Evolutionary conservation across 169 alveolate genomes (phyloP), one percentile per base, ranked within the genome.

Genomic region (Cryptosporidium canis): DNA sequence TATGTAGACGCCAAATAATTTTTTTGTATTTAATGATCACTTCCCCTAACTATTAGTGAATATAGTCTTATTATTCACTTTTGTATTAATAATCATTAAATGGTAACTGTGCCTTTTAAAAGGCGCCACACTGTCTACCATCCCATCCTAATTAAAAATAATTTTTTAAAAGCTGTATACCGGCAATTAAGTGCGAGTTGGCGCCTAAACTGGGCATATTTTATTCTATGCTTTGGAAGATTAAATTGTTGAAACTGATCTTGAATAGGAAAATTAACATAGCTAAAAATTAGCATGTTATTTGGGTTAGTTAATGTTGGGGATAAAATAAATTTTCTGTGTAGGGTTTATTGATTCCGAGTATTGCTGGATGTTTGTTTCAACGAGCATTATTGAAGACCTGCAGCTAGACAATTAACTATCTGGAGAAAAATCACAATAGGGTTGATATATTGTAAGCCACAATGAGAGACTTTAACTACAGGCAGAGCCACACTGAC

Each of bases 1-100:
- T 33, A 31, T 61, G 68, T 61, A 61, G 68, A 61, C 68, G 68
- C 68, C 68, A 61, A 61, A 61, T 29, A 6, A 31, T 31, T 31
- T 18, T 51, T 51, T 16, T 51, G 18, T 48, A 48, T 51, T 51
- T 51, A 51, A n/a, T 51, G 63, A 51, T 51, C 63, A 51, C 63
- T 51, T 51, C 24, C 11, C 48, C 11, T 51, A 21, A n/a, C 8
- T 51, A 16, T 61, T 29, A 61, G 12, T 35, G 12, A 27, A 6
- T 61, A 31, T 61, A 11, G 9, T 51, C 63, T 51, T n/a, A 48
- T 48, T 47, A 47, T 16, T 48, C 29, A 16, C 21, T 51, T 8
- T 51, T 3, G 8, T 6, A 61, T 6, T 29, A 61, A 7, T 58
- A 61, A 2, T 61, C 24, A n/a, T 35, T 61, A 61, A 61, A 31